These are phyloP conservation scores for Macroventuria anomochaeta DNA, from an alignment of 2,329 filamentous ascomycete species.

Conservation along the genomic window DNA sequence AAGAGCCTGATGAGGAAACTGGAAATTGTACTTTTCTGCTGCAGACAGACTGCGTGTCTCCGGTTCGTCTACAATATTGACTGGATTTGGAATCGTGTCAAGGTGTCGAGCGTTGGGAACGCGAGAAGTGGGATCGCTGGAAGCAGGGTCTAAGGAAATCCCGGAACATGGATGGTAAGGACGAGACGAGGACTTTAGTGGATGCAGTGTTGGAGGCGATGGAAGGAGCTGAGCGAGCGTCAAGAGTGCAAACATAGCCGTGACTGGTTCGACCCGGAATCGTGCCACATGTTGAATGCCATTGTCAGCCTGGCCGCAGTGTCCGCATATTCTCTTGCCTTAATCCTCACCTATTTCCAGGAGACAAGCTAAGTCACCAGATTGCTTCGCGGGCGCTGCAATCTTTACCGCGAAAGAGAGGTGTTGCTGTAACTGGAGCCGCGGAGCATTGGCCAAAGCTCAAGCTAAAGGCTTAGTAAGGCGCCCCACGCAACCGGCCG, in stretches of 20 bases:
- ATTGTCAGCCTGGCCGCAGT: too few relatives aligned
- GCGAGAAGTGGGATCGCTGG: not conserved
- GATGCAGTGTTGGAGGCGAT: not conserved
- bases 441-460: not conserved
- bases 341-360: too few relatives aligned
- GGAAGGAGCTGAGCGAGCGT: too few relatives aligned
- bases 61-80: not conserved
- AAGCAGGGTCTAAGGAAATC: not conserved
- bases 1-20: not conserved
- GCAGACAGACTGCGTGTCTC: not conserved
- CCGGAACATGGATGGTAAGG: not conserved
- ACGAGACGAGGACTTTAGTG: not conserved
- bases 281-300: too few relatives aligned
- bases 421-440: not conserved
- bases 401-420: not conserved
- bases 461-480: constrained; percentile 16
- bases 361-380: too few relatives aligned
- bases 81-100: too few relatives aligned
- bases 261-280: too few relatives aligned
- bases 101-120: not conserved
- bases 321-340: too few relatives aligned
- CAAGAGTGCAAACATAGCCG: too few relatives aligned
- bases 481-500: constrained; percentile 15
- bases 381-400: too few relatives aligned
- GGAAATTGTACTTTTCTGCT: not conserved